Evolutionary conservation across 768 basidiomycete species (phyloP), one percentile per base, ranked within the genome.

Genomic region (Russula virescens): DNA sequence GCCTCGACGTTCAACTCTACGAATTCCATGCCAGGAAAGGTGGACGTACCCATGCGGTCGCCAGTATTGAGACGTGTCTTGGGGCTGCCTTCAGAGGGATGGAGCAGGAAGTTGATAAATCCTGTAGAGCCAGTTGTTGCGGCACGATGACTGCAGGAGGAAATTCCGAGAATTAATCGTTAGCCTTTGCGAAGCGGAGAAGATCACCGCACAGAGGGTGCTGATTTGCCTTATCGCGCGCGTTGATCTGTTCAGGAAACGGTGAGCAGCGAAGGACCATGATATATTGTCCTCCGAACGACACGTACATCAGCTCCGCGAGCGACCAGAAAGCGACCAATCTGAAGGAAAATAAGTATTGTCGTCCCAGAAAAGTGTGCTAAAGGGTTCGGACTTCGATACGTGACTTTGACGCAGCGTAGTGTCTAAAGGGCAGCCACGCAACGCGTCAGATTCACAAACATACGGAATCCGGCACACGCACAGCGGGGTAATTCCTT

Each of bases 71-170:
- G 78, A 54, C 93, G 84, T 47, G 88, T 83, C 72, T 96, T 94
- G 56, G 79, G 77, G 61, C 81, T 78, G 13, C 84, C 85, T 69
- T 82, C 83, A n/a, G 91, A 89, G 5, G 92, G 88, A 64, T 89
- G 83, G 55, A 98, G 73, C n/a, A 99, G 80, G 47, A 99, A 78
- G 31, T 81, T 82, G 60, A 98, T 83, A 73, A 98, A 96, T 8
- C 91, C 91, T 11, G 85, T 84, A 25, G 94, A 93, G 35, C 97
- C 97, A 16, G 91, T 98, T 8, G 97, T 95, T 13, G 95, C 93
- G 51, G 97, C 97, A 63, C 97, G 89, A 75, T 99, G 97, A 55
- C 92, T 95, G 66, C 56, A 13, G 25, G 38, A 13, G 25, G 38
- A 49, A 19, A 52, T 14, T 63, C 64, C 31, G 8, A 23, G 2